A percentile compares a stretch with the other conserved stretches of the same genome.
These are phyloP conservation scores for Pleodorina starrii DNA, from an alignment of 139 green algal genomes.

Conservation along the genomic window DNA sequence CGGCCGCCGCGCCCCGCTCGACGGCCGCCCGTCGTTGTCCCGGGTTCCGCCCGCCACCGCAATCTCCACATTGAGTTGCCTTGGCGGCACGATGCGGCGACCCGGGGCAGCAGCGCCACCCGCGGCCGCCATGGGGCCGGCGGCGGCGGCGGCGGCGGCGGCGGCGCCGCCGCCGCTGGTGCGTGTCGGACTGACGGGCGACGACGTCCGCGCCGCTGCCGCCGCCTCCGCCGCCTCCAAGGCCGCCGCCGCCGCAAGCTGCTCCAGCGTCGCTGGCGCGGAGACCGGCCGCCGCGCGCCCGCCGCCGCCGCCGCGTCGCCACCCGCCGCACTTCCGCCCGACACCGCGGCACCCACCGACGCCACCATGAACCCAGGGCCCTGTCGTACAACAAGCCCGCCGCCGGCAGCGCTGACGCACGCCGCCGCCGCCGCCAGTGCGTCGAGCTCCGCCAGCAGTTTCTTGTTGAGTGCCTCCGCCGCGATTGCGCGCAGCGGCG, in stretches of 20 bases:
- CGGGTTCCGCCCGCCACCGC: neutral
- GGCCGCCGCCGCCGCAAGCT: neutral
- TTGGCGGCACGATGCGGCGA: neutral
- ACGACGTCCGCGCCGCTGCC: neutral
- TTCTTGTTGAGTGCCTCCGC: conserved; percentile 58
- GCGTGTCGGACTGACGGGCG: too few relatives aligned
- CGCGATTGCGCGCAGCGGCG: conserved; percentile 34
- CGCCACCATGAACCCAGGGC: neutral
- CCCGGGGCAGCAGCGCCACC: neutral
- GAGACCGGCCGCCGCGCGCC: neutral
- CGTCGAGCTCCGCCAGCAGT: conserved; percentile 41
- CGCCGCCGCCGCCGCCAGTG: neutral
- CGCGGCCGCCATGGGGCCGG: neutral
- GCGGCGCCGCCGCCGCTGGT: neutral
- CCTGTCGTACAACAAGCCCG: neutral
- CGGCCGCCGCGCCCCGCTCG: neutral
- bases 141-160: neutral
- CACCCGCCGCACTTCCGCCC: neutral
- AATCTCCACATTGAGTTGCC: conserved; percentile 1
- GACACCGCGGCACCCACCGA: neutral
- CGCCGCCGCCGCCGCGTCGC: neutral
- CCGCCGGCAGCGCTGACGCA: neutral
- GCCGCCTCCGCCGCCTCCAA: neutral
- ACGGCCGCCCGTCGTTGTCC: neutral
- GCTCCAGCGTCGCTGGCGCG: conserved; percentile 21